Conservation (phyloP, 2,329 filamentous ascomycete genomes). For the Dactylellina drechsleri region DNA sequence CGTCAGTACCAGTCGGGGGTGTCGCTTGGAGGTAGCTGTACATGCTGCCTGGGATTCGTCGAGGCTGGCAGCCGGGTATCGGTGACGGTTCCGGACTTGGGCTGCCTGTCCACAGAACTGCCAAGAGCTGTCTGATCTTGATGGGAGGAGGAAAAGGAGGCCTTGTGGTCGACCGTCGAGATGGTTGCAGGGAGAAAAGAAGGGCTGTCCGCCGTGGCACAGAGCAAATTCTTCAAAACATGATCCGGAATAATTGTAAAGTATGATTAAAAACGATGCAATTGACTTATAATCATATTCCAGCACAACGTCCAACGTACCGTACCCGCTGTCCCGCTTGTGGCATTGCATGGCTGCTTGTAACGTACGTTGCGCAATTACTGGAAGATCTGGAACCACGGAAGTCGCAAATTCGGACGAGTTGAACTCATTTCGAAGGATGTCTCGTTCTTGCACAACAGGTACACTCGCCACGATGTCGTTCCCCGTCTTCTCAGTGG, state of each 20-base stretch:
- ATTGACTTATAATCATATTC: slow-evolving; percentile 2
- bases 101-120: slow-evolving; percentile 8
- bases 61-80: slow-evolving; percentile 4
- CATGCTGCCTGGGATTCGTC: background rate
- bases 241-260: background rate
- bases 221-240: background rate
- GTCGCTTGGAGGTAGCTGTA: slow-evolving; percentile 25
- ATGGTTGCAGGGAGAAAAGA: background rate
- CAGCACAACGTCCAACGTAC: slow-evolving; percentile 16
- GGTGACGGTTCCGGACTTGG: slow-evolving; percentile 19
- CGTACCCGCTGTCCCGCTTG: slow-evolving; percentile 27
- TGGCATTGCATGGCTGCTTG: slow-evolving; percentile 38
- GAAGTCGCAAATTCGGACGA: slow-evolving; percentile 40
- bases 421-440: background rate
- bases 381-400: slow-evolving; percentile 25
- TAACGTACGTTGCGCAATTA: slow-evolving; percentile 43
- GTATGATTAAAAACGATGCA: background rate
- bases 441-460: background rate
- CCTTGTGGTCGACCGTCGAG: slow-evolving; percentile 1
- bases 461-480: slow-evolving; percentile 30
- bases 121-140: background rate
- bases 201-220: background rate
- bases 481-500: background rate
- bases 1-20: slow-evolving; percentile 9
- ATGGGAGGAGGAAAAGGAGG: background rate